A percentile compares a stretch with the other conserved stretches of the same genome.
These are phyloP conservation scores for Saccharomycopsis oosterbeekiorum DNA, from an alignment of 805 yeast species.

Conservation along the genomic window DNA sequence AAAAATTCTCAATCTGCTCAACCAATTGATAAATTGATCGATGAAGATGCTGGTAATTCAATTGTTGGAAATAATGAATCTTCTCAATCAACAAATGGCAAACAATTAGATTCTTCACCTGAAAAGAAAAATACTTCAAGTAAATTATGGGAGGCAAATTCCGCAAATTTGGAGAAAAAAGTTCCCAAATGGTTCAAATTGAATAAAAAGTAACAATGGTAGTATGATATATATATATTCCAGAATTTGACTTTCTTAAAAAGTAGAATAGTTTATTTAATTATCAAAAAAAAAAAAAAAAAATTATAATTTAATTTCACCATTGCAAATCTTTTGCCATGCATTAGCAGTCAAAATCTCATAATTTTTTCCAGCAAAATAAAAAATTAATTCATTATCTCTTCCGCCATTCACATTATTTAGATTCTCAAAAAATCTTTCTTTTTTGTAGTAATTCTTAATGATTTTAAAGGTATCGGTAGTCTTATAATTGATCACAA, in stretches of 20 bases:
- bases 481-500: slow-evolving; percentile 49
- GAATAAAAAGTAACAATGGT: slow-evolving; percentile 22
- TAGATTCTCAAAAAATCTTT: slow-evolving; percentile 57
- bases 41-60: slow-evolving; percentile 7
- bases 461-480: slow-evolving; percentile 79
- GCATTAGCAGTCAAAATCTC: slow-evolving; percentile 43
- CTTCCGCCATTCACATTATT: slow-evolving; percentile 55
- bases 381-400: slow-evolving; percentile 50
- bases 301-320: slow-evolving; percentile 6
- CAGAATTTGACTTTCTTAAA: neutral
- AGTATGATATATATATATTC: neutral
- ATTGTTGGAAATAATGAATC: neutral
- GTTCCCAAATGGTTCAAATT: slow-evolving; percentile 29
- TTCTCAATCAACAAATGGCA: neutral
- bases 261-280: neutral
- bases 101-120: neutral
- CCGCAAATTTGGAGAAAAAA: slow-evolving; percentile 13
- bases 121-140: neutral
- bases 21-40: slow-evolving; percentile 6
- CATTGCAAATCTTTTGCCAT: slow-evolving; percentile 36
- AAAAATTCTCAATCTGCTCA: slow-evolving; percentile 14
- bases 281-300: neutral
- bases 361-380: slow-evolving; percentile 53
- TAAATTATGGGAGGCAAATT: neutral
- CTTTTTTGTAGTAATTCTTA: slow-evolving; percentile 58